A percentile compares a stretch with the other conserved stretches of the same genome.
Evolutionary conservation across 2,329 filamentous ascomycete species (phyloP).

Genomic region (Ascochyta pisi): DNA sequence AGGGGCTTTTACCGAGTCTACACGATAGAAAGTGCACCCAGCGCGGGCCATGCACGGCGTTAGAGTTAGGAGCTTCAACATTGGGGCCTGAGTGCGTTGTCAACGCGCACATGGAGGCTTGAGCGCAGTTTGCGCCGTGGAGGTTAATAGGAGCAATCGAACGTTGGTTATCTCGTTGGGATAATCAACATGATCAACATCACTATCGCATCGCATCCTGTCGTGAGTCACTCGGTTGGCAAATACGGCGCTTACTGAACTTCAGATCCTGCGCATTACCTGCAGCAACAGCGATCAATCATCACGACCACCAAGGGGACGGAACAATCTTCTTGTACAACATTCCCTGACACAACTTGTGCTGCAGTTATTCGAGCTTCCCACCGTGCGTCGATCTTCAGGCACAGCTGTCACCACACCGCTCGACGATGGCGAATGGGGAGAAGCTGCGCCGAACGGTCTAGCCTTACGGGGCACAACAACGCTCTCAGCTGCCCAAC

Average conservation of each 20-base stretch:
- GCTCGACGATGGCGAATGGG: constrained; percentile 9
- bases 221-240: constrained; percentile 7
- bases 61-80: constrained; percentile 35
- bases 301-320: background rate
- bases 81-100: constrained; percentile 34
- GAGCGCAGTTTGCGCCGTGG: constrained; percentile 18
- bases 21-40: constrained; percentile 24
- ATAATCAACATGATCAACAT: constrained; percentile 8
- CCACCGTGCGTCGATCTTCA: constrained; percentile 8
- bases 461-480: constrained; percentile 14
- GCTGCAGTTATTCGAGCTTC: background rate
- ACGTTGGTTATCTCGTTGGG: constrained; percentile 9
- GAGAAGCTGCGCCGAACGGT: background rate
- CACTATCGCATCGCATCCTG: constrained; percentile 1
- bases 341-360: background rate
- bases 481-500: constrained; percentile 17
- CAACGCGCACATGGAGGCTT: constrained; percentile 35
- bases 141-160: constrained; percentile 15
- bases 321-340: background rate
- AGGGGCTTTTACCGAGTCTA: constrained; percentile 39
- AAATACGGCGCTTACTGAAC: background rate
- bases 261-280: background rate
- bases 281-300: background rate
- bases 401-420: constrained; percentile 12
- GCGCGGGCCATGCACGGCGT: constrained; percentile 28